Percentiles rank a stretch among this genome's conserved stretches.
These are phyloP conservation scores for Isabelozyma rhagii DNA, from an alignment of 805 yeast genomes.

Conservation along the genomic window DNA sequence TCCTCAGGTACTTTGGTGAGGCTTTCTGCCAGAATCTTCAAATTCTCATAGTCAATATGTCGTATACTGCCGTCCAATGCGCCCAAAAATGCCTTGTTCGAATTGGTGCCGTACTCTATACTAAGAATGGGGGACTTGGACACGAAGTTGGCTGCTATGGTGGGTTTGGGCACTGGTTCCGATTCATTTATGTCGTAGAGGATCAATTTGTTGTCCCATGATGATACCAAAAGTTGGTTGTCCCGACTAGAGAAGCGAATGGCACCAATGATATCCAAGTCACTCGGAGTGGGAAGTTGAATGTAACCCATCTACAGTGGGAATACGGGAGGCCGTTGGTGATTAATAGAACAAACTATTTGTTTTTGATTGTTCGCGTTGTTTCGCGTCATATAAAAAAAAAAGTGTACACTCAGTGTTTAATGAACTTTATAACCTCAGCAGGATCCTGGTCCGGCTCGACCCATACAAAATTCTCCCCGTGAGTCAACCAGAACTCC, in stretches of 20 bases:
- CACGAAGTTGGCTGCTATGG: conserved; percentile 6
- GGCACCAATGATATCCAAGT: conserved; percentile 42
- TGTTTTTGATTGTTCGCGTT: background rate
- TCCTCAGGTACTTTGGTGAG: conserved; percentile 7
- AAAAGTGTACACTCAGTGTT: background rate
- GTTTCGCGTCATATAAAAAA: background rate
- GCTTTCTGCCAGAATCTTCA: conserved; percentile 8
- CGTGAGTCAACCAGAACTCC: conserved; percentile 36
- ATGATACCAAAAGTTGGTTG: conserved; percentile 44
- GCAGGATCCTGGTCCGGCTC: conserved; percentile 49
- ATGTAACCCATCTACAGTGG: background rate
- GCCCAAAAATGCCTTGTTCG: conserved; percentile 42
- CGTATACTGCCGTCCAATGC: conserved; percentile 54
- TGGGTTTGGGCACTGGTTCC: conserved; percentile 4
- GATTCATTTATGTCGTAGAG: conserved; percentile 31
- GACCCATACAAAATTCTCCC: conserved; percentile 38
- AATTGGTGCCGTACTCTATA: conserved; percentile 22
- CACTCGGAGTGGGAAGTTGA: conserved; percentile 18
- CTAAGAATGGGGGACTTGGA: conserved; percentile 21
- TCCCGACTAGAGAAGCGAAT: conserved; percentile 33
- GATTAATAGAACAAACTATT: no score
- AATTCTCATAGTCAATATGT: conserved; percentile 49
- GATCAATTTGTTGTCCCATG: conserved; percentile 56
- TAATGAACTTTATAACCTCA: conserved; percentile 16
- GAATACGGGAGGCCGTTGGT: background rate